phyloP scores from a whole-genome alignment of 1,284 basidiomycete genomes.

The Boletellus deceptivus region DNA sequence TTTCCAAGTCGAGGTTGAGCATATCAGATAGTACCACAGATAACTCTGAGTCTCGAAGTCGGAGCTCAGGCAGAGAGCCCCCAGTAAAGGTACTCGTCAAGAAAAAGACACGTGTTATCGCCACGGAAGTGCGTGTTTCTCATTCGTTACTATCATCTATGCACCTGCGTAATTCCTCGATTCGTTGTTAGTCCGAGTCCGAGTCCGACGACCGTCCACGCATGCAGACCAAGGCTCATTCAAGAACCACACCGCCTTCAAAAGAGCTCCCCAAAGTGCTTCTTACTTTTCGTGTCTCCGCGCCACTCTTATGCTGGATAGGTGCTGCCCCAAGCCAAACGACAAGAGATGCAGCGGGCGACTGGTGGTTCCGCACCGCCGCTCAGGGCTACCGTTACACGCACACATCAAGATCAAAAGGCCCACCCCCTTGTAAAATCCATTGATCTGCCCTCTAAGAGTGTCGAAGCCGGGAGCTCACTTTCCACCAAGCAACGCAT shows the following conservation, averaged over 20 bases:
- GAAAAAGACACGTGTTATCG: constrained; percentile 6
- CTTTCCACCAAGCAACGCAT: constrained; percentile 52
- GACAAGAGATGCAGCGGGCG: neutral
- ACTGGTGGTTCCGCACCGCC: constrained; percentile 7
- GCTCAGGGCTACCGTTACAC: constrained; percentile 16
- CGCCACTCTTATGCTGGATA: constrained; percentile 8
- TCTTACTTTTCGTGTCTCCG: neutral
- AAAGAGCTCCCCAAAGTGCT: constrained; percentile 17
- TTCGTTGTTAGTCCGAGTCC: constrained; percentile 22
- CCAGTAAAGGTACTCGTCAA: neutral
- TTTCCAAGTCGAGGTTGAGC: constrained; percentile 12
- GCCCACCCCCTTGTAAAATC: constrained; percentile 29
- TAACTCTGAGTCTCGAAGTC: constrained; percentile 1
- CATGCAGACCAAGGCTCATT: constrained; percentile 6
- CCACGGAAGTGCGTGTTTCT: constrained; percentile 17
- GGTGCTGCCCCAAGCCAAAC: constrained; percentile 4
- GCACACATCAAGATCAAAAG: constrained; percentile 35
- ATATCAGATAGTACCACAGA: constrained; percentile 10
- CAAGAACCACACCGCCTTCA: constrained; percentile 1
- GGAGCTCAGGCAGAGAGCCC: constrained; percentile 7
- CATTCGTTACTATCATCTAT: neutral
- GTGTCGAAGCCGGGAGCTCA: constrained; percentile 32
- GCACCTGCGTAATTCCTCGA: neutral
- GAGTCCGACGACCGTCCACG: constrained; percentile 8
- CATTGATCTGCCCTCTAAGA: constrained; percentile 21